These are phyloP conservation scores for Xylaria sp. DNA, from an alignment of 2,329 filamentous ascomycete species.

Conservation along the genomic window DNA sequence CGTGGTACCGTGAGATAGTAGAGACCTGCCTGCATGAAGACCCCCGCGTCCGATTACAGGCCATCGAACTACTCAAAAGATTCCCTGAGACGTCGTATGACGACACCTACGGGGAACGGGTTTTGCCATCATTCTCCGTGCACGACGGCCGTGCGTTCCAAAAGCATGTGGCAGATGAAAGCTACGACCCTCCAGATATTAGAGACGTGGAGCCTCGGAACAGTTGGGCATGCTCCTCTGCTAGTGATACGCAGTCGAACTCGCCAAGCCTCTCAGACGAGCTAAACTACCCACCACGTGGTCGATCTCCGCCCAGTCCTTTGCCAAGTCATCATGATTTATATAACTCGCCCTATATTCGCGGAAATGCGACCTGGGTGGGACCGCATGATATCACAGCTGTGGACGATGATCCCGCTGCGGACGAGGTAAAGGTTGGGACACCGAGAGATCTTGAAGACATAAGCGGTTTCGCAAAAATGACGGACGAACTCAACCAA, in stretches of 20 bases:
- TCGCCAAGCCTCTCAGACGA: constrained; percentile 54
- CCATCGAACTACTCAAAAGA: constrained; percentile 74
- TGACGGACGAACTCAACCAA: constrained; percentile 42
- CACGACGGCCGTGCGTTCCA: constrained; percentile 55
- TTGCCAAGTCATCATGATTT: constrained; percentile 57
- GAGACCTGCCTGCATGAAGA: constrained; percentile 79
- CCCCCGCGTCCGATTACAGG: constrained; percentile 78
- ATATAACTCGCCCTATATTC: constrained; percentile 47
- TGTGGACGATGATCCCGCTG: constrained; percentile 35
- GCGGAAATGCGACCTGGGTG: constrained; percentile 42
- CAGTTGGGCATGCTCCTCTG: constrained; percentile 58
- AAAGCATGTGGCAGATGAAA: constrained; percentile 54
- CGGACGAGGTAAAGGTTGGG: constrained; percentile 40
- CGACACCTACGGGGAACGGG: constrained; percentile 42
- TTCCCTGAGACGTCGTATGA: constrained; percentile 66
- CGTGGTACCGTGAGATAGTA: constrained; percentile 82
- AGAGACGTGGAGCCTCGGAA: constrained; percentile 56
- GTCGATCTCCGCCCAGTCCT: constrained; percentile 65
- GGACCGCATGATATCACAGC: constrained; percentile 35
- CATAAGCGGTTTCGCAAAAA: constrained; percentile 34
- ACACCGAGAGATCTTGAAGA: constrained; percentile 39
- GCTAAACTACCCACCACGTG: constrained; percentile 58
- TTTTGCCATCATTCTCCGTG: constrained; percentile 52
- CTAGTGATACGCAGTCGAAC: constrained; percentile 51
- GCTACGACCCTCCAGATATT: constrained; percentile 52